These are phyloP conservation scores for Cystobasidiaceae sp. DNA, from an alignment of 1,284 basidiomycete genomes.

Conservation along the genomic window DNA sequence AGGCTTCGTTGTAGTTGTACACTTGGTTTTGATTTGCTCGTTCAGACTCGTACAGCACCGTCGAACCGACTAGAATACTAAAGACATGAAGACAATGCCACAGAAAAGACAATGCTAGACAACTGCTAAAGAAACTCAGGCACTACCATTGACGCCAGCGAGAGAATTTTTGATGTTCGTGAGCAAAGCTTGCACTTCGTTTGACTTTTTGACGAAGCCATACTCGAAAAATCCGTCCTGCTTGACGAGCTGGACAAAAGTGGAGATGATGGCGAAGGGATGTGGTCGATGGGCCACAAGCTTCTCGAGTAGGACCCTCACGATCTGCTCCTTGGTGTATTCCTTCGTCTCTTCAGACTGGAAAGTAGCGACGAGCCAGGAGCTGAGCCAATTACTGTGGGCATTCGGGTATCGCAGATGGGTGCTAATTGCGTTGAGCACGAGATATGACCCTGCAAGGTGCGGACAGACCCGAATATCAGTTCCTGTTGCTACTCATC, in stretches of 20 bases:
- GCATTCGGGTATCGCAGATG: conserved; percentile 64
- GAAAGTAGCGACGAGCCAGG: conserved; percentile 81
- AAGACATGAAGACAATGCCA: too few relatives aligned
- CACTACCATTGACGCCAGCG: conserved; percentile 1
- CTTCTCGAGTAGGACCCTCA: conserved; percentile 53
- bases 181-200: conserved; percentile 20
- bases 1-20: too few relatives aligned
- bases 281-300: conserved; percentile 32
- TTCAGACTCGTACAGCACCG: too few relatives aligned
- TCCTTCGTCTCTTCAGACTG: conserved; percentile 61
- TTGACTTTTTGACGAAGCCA: conserved; percentile 20
- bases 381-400: conserved; percentile 85
- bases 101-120: too few relatives aligned
- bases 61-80: too few relatives aligned
- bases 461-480: not conserved
- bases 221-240: conserved; percentile 26
- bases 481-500: not conserved
- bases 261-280: conserved; percentile 43
- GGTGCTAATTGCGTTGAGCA: conserved; percentile 81
- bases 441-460: conserved; percentile 75
- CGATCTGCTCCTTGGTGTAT: conserved; percentile 80
- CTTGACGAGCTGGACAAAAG: conserved; percentile 45
- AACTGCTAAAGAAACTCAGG: too few relatives aligned
- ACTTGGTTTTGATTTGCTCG: too few relatives aligned
- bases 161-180: conserved; percentile 23